Evolutionary conservation across 139 green algal species (phyloP).

Genomic region (Tetraselmis chui): DNA sequence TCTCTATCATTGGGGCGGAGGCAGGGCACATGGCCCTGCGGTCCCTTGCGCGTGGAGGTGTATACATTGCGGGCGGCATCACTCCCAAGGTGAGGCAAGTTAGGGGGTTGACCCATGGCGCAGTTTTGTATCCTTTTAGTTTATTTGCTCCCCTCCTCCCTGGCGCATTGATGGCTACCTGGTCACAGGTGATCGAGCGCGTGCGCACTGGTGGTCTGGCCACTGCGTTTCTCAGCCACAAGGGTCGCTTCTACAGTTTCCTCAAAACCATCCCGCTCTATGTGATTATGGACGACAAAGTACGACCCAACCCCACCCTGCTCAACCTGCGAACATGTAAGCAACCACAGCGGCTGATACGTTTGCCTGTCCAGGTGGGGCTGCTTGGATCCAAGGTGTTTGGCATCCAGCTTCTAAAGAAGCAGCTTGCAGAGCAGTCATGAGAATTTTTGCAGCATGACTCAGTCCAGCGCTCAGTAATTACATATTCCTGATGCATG

Average conservation of each 20-base stretch:
- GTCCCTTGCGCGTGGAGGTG: conserved; percentile 66
- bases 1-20: conserved; percentile 79
- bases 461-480: too few relatives aligned
- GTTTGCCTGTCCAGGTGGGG: conserved; percentile 16
- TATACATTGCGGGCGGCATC: conserved; percentile 88
- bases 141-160: too few relatives aligned
- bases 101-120: too few relatives aligned
- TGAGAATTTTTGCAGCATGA: too few relatives aligned
- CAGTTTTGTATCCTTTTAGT: too few relatives aligned
- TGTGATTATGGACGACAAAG: conserved; percentile 63
- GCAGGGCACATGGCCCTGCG: conserved; percentile 79
- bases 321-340: not conserved
- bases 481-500: too few relatives aligned
- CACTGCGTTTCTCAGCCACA: conserved; percentile 59
- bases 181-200: conserved; percentile 35
- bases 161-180: too few relatives aligned
- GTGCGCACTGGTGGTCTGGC: conserved; percentile 46
- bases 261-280: conserved; percentile 54
- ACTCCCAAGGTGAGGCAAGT: conserved; percentile 66
- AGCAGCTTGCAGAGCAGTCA: too few relatives aligned
- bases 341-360: too few relatives aligned
- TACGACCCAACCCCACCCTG: conserved; percentile 10
- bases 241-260: conserved; percentile 39
- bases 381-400: conserved; percentile 57
- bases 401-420: conserved; percentile 39